Evolutionary conservation across 371 early-diverging fungal genomes (phyloP).

Genomic region (Basidiobolus meristosporus): DNA sequence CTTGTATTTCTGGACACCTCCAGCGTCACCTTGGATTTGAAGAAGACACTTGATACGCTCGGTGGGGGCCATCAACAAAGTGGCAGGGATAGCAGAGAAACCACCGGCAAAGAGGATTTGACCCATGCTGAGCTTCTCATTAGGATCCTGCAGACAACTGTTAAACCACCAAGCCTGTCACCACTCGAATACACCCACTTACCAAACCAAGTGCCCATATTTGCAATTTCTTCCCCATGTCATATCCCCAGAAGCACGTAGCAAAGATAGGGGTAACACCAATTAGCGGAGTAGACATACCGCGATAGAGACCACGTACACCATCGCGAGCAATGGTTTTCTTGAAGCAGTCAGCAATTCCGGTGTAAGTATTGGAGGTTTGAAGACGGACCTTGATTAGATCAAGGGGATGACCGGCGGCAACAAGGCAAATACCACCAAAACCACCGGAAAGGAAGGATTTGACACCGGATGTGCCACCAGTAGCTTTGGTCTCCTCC

Average conservation of each 20-base stretch:
- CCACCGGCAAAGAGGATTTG: constrained; percentile 86
- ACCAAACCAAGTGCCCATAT: neutral
- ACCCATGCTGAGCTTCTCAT: constrained; percentile 28
- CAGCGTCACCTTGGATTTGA: constrained; percentile 39
- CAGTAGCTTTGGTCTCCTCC: neutral
- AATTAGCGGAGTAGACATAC: constrained; percentile 80
- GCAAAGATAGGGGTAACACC: constrained; percentile 92
- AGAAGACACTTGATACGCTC: constrained; percentile 91
- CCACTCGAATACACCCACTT: neutral
- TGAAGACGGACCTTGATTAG: constrained; percentile 84
- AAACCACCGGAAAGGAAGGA: constrained; percentile 91
- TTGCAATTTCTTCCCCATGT: constrained; percentile 20
- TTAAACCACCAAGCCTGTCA: too few relatives aligned
- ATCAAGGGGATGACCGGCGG: constrained; percentile 66
- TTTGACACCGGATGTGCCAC: constrained; percentile 23
- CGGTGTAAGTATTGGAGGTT: constrained; percentile 71
- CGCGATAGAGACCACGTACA: constrained; percentile 78
- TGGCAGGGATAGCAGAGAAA: constrained; percentile 89
- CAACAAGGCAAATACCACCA: constrained; percentile 52
- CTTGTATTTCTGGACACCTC: constrained; percentile 40
- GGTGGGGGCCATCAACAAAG: constrained; percentile 80
- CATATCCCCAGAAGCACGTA: constrained; percentile 78
- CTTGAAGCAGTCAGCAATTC: constrained; percentile 73
- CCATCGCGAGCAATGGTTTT: constrained; percentile 82
- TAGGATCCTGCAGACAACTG: neutral